Evolutionary conservation across 2,329 filamentous ascomycete species (phyloP).

Genomic region (Bisporella sp.): DNA sequence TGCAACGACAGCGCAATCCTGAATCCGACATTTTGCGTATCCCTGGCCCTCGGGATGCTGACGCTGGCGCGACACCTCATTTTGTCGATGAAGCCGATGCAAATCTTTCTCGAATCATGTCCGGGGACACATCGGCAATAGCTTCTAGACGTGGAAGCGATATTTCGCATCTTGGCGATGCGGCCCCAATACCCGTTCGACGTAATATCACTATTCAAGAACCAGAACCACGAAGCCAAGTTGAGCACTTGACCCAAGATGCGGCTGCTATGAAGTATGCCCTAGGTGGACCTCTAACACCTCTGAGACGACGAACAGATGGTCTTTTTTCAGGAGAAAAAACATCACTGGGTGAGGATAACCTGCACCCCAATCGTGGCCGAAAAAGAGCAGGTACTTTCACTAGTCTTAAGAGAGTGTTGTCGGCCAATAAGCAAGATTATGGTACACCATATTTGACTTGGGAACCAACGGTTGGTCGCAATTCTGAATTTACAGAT

Average conservation of each 20-base stretch:
- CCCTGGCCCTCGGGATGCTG: conserved; percentile 84
- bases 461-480: conserved; percentile 84
- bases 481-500: conserved; percentile 89
- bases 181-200: conserved; percentile 20
- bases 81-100: conserved; percentile 36
- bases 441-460: conserved; percentile 79
- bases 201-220: conserved; percentile 26
- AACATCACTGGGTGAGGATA: conserved; percentile 24
- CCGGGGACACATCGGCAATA: conserved; percentile 14
- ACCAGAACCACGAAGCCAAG: conserved; percentile 1
- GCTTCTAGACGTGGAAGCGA: conserved; percentile 8
- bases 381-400: conserved; percentile 37
- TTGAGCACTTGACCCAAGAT: conserved; percentile 26
- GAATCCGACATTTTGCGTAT: conserved; percentile 75
- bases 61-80: conserved; percentile 69
- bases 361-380: not conserved
- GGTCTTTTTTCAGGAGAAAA: conserved; percentile 23
- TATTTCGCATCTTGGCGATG: conserved; percentile 11
- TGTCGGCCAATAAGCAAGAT: conserved; percentile 39
- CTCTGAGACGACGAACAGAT: conserved; percentile 36
- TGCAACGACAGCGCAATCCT: conserved; percentile 73
- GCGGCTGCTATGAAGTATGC: conserved; percentile 15
- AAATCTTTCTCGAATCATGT: conserved; percentile 8
- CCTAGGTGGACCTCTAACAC: conserved; percentile 27
- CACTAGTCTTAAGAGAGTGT: conserved; percentile 45